Conservation (phyloP, 176 grass and related monocot species). For the Zoysia japonica region DNA sequence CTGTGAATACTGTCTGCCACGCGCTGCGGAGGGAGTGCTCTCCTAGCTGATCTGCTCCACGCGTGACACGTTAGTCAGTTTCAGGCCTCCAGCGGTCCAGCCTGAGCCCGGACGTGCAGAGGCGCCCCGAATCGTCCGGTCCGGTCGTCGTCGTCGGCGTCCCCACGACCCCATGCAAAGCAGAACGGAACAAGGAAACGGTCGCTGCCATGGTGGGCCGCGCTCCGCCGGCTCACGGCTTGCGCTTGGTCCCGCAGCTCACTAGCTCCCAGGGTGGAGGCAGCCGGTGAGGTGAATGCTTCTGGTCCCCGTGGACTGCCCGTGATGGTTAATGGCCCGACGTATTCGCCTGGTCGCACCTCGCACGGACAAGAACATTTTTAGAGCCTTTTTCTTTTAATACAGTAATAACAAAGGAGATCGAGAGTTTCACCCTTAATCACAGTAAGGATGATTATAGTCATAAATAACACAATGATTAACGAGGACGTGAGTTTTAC, state of each 20-base stretch:
- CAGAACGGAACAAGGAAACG: slow-evolving; percentile 14
- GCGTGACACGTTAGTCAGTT: slow-evolving; percentile 9
- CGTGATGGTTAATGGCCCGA: neutral
- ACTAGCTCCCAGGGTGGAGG: neutral
- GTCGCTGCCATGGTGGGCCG: slow-evolving; percentile 12
- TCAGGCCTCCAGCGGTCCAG: neutral
- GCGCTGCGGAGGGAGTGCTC: neutral
- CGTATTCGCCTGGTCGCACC: neutral
- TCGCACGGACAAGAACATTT: too few relatives aligned
- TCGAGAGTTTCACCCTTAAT: neutral
- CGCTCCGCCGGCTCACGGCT: neutral
- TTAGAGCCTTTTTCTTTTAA: neutral
- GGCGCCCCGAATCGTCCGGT: neutral
- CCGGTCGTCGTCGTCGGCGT: neutral
- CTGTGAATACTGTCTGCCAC: neutral
- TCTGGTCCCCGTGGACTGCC: neutral
- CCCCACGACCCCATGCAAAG: neutral
- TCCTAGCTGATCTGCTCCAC: neutral
- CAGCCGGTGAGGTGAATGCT: slow-evolving; percentile 7
- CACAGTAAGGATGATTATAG: neutral
- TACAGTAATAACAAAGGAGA: neutral
- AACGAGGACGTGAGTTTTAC: neutral
- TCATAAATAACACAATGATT: neutral
- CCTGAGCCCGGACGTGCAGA: neutral
- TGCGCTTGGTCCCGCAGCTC: neutral